Evolutionary conservation across 2,329 filamentous ascomycete genomes (phyloP).

Genomic region (Dactylellina parvicollis): DNA sequence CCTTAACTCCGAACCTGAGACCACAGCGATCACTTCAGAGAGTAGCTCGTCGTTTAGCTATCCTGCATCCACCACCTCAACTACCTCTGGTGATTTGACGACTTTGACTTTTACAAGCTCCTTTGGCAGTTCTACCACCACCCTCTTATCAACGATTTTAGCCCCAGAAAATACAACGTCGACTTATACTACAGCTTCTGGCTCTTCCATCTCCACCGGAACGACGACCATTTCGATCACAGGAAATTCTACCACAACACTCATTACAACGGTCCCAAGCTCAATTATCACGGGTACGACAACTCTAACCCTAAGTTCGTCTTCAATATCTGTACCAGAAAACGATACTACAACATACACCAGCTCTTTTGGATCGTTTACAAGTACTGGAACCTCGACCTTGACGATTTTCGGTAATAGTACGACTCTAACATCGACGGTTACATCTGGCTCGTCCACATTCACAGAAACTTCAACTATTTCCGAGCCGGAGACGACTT

Average conservation of each 20-base stretch:
- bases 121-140: constrained; percentile 18
- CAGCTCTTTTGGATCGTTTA: neutral
- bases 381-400: constrained; percentile 16
- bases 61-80: neutral
- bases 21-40: neutral
- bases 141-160: neutral
- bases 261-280: constrained; percentile 16
- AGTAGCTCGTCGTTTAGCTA: neutral
- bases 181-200: constrained; percentile 16
- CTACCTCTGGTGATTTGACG: constrained; percentile 2
- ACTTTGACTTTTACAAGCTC: constrained; percentile 27
- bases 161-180: constrained; percentile 12
- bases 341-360: constrained; percentile 20
- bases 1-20: constrained; percentile 10
- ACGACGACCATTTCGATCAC: constrained; percentile 22
- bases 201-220: constrained; percentile 15
- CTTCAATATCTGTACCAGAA: constrained; percentile 6
- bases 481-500: constrained; percentile 16
- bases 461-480: constrained; percentile 21
- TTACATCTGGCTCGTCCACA: constrained; percentile 20
- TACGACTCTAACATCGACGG: constrained; percentile 15
- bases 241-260: constrained; percentile 21
- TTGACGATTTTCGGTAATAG: constrained; percentile 15
- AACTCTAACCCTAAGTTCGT: constrained; percentile 1
- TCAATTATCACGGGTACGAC: constrained; percentile 6